Base-by-base conservation (phyloP, 306 rosid species). In the Pterocarpus macrocarpus region DNA sequence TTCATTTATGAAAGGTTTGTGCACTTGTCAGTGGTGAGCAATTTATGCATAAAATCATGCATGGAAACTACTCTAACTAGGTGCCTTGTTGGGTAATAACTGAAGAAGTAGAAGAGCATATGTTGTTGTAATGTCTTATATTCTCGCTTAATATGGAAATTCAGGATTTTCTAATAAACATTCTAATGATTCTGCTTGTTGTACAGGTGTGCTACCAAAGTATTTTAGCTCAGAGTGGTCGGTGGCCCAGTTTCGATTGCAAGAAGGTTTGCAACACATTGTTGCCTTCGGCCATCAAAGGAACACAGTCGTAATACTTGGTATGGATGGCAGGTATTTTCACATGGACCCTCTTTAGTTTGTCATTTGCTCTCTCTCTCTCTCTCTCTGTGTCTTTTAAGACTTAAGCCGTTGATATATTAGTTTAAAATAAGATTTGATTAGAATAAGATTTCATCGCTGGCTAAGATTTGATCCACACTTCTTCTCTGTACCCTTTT, bases 251-350 rank as follows among this genome's bases (percentile, higher is more conserved):
- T 89, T 91, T 81, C 96, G 85, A 69, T 80, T 91, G 90, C 88
- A 84, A 33, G 93, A 85, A 85, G 90, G 91, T 68, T 62, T 83
- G 74, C 89, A 84, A 49, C 81, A 89, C 82, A 36, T 57, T 50
- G 97, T 90, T 83, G 89, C 94, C 71, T 93, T 93, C 70, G 97
- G 97, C 35, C 97, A 93, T 69, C 94, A 90, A 75, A 91, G 85
- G 89, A 87, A 90, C 74, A 90, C 93, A 12, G 65, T 93, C 33
- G 84, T 89, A 22, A 89, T 91, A 83, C 92, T 93, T n/a, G 97
- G 97, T 86, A 89, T 88, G 94, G 97, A 93, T 85, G 97, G 97
- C 86, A 93, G 97, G 97, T 93, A 93, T n/a, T 55, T 76, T 76
- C 79, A 22, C 28, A 22, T 22, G 28, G 28, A 22, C 35, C 30